These are phyloP conservation scores for Hysterium pulicare DNA, from an alignment of 2,329 filamentous ascomycete genomes.

Conservation along the genomic window DNA sequence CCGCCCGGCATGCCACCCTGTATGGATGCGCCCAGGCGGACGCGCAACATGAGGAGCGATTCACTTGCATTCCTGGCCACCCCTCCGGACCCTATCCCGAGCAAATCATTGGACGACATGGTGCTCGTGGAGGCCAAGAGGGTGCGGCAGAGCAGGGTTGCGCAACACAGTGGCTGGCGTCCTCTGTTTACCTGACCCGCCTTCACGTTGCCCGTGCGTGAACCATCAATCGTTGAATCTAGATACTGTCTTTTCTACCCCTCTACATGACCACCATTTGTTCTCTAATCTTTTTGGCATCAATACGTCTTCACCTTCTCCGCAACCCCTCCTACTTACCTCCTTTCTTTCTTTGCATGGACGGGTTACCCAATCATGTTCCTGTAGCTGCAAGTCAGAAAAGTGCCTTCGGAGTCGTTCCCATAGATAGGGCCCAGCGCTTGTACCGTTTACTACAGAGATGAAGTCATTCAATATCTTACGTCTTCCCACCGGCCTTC, in stretches of 20 bases:
- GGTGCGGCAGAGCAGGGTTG: not conserved
- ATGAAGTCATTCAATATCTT: conserved; percentile 8
- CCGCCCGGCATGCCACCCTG: no score
- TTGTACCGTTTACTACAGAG: not conserved
- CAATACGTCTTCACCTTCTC: not conserved
- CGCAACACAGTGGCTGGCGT: conserved; percentile 3
- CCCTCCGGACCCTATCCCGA: not conserved
- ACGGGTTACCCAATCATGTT: not conserved
- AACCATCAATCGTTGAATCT: not conserved
- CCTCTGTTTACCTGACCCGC: conserved; percentile 4
- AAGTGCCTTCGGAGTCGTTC: not conserved
- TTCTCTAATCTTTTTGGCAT: no score
- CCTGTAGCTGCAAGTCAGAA: not conserved
- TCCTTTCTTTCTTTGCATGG: no score
- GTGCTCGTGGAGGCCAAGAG: not conserved
- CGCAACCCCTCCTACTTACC: not conserved
- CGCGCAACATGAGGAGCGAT: not conserved
- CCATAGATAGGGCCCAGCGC: not conserved
- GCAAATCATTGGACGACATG: not conserved
- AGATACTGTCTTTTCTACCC: conserved; percentile 1
- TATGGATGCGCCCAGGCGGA: not conserved
- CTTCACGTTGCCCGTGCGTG: not conserved
- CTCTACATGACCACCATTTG: conserved; percentile 1
- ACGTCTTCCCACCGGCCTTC: conserved; percentile 9
- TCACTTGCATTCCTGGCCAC: not conserved